phyloP scores from a whole-genome alignment of 2,329 filamentous ascomycete genomes.

The Aureobasidium melanogenum region DNA sequence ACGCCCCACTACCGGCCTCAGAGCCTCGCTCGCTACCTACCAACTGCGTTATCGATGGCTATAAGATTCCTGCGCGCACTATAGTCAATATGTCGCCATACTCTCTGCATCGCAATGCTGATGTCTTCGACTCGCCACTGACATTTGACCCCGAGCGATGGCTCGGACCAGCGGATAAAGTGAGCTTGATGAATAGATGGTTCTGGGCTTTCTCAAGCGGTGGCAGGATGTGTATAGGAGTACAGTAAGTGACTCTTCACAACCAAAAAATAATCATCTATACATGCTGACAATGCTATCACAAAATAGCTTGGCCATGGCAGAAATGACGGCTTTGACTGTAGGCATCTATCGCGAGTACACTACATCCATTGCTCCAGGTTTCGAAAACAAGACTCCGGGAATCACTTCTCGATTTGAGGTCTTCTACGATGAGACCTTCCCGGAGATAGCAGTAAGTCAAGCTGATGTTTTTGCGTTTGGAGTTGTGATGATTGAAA shows the following conservation, averaged over 20 bases:
- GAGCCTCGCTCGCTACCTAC: slow-evolving; percentile 37
- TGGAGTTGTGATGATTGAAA: too few relatives aligned
- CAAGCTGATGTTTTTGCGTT: too few relatives aligned
- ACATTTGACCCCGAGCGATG: slow-evolving; percentile 32
- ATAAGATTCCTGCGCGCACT: slow-evolving; percentile 27
- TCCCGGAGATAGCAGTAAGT: slow-evolving; percentile 19
- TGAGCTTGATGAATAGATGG: slow-evolving; percentile 34
- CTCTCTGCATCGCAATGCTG: slow-evolving; percentile 32
- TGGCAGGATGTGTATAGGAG: slow-evolving; percentile 39
- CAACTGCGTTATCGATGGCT: slow-evolving; percentile 27
- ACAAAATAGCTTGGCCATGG: slow-evolving; percentile 37
- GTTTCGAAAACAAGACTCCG: slow-evolving; percentile 27
- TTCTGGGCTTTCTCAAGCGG: slow-evolving; percentile 41
- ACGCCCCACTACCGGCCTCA: slow-evolving; percentile 42
- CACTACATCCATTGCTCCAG: slow-evolving; percentile 25
- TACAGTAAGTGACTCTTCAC: slow-evolving; percentile 17
- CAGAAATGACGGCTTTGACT: slow-evolving; percentile 41
- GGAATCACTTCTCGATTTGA: slow-evolving; percentile 36
- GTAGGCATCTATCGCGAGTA: slow-evolving; percentile 39
- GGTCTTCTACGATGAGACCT: slow-evolving; percentile 30
- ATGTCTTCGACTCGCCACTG: slow-evolving; percentile 30
- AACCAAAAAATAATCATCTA: background rate
- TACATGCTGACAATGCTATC: background rate
- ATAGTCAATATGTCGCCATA: slow-evolving; percentile 35
- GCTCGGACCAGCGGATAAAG: slow-evolving; percentile 25